Evolutionary conservation across 805 yeast species (phyloP), one percentile per base, ranked within the genome.

Genomic region (Candida schatavii): DNA sequence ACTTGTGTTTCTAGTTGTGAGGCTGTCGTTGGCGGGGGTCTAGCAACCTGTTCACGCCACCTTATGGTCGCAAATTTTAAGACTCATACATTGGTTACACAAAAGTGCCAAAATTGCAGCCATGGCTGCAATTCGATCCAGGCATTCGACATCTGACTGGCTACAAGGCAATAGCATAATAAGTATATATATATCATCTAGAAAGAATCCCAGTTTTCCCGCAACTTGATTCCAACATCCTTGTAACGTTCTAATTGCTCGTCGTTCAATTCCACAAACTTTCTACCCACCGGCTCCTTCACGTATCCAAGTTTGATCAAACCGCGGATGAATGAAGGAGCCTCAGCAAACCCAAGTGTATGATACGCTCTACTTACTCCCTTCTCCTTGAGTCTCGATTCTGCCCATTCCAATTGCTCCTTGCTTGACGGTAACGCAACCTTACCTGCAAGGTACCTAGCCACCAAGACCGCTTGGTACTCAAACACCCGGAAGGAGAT

Each of bases 381-480:
- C 43, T 74, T 69, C 5, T 41, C 48, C 13, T 58, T 62, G 10
- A 70, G 57, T 25, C 75, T 60, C 20, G 64, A 50, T 3, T 51
- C 40, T 35, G 74, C 75, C 60, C 74, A 74, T 27, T 55, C 46
- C 28, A 52, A 48, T 78, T 80, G 82, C n/a, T 65, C 72, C 19
- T 62, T 64, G 14, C 49, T 46, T 0, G 70, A 32, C 1, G 89
- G 88, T 11, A 82, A 58, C 13, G 48, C 10, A 2, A 85, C 56
- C 33, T 80, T 68, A 0, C 81, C 81, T 3, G 77, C 57, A 63
- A 84, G 78, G 2, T 80, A 78, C 43, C 88, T 69, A 2, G 85
- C 77, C 23, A 85, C 65, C 53, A 81, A 73, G 5, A 81, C 69
- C 0, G 85, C 88, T 55, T 86, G 93, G 37, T 77, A 64, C 44